These are phyloP conservation scores for Nymphaea colorata DNA, from an alignment of 164 flowering plant species.

Conservation along the genomic window DNA sequence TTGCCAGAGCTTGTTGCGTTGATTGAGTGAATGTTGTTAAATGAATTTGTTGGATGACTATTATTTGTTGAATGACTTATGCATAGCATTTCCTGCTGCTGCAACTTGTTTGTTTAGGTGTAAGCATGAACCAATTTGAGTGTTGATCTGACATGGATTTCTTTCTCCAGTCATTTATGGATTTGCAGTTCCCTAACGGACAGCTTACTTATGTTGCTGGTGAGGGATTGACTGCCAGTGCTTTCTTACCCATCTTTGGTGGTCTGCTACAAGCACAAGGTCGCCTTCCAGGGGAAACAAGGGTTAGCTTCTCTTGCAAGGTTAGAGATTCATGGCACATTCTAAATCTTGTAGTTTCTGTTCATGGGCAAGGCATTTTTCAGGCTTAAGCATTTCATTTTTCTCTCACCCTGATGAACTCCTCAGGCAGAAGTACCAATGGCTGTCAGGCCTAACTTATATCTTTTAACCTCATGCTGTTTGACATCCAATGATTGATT, in stretches of 20 bases:
- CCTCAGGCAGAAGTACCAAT: not conserved
- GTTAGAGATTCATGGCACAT: constrained; percentile 19
- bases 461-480: not conserved
- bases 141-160: not conserved
- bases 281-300: constrained; percentile 91
- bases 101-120: not conserved
- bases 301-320: constrained; percentile 83
- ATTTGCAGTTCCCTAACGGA: constrained; percentile 95
- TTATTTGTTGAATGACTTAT: no score
- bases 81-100: not conserved
- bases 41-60: no score
- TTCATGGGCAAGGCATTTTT: no score
- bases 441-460: no score
- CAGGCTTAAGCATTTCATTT: no score
- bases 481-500: not conserved
- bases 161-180: constrained; percentile 76
- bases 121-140: not conserved
- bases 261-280: constrained; percentile 97
- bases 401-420: not conserved
- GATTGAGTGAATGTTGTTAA: no score
- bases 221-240: constrained; percentile 84
- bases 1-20: no score
- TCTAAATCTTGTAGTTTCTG: no score
- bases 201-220: constrained; percentile 92
- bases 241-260: constrained; percentile 73